Base-by-base conservation (phyloP, 1,284 basidiomycete species). In the Ganoderma resinaceum region DNA sequence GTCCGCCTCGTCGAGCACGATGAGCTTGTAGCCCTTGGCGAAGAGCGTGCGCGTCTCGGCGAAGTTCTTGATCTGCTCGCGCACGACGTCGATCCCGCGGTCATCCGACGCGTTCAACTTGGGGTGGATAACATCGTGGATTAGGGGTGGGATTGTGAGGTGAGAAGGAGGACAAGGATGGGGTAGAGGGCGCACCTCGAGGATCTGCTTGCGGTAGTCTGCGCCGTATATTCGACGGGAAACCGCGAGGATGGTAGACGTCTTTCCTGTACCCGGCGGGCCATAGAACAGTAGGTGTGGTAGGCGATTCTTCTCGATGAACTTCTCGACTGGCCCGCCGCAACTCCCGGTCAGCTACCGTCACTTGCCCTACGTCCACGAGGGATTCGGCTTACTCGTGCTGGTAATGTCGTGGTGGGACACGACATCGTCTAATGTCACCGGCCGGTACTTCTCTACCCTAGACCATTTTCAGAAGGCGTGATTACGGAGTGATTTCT, bases 41-140 rank as follows among this genome's bases (percentile, higher is more conserved):
- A 92, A 92, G 14, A 99, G 84, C 33, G 96, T 98, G 67, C 96
- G 91, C 18, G 97, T 99, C 82, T 97, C 95, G 1, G 97, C 97
- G 76, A 99, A 99, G 78, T 95, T 95, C 80, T 99, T 99, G 81
- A 99, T 97, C 84, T 98, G 97, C 78, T 99, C 98, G 61, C 98
- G 89, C 6, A 99, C 98, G 59, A 99, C 97, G 70, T 99, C 98
- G 74, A 99, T 99, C 63, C 97, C 97, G 77, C 97, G 90, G 77
- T 99, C 98, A 78, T 99, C 97, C 1, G 96, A 98, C 3, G 97
- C 97, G 79, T 99, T 99, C 62, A 99, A 87, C 94, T 93, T 72
- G 35, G 29, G 6, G n/a, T 16, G 46, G 35, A 2, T 18, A 9
- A 16, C 57, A 23, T 14, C 20, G 12, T 38, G 57, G 16, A 20